Percentiles rank a stretch among this genome's conserved stretches.
phyloP scores from a whole-genome alignment of 176 grass and related monocot genomes.

The Chrysopogon serrulatus region DNA sequence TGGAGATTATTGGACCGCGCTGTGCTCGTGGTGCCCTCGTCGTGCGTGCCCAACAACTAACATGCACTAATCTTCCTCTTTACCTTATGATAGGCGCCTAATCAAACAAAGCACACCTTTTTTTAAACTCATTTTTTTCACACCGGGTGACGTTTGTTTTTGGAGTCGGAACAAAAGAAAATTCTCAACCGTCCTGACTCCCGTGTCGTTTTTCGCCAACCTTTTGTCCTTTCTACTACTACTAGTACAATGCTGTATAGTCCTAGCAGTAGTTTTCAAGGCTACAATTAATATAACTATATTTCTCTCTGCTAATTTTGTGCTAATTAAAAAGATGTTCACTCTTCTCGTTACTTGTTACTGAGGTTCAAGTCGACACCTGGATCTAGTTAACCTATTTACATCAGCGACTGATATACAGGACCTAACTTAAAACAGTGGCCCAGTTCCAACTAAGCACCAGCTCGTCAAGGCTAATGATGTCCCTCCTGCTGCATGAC shows the following conservation, averaged over 20 bases:
- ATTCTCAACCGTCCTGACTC: neutral
- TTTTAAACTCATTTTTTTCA: neutral
- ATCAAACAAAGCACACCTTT: neutral
- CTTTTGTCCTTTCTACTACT: neutral
- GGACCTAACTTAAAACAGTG: conserved; percentile 1
- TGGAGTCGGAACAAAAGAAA: neutral
- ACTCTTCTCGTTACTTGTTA: neutral
- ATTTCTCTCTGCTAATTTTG: neutral
- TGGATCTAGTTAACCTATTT: neutral
- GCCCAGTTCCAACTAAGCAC: conserved; percentile 6
- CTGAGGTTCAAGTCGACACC: neutral
- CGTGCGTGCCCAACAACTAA: neutral
- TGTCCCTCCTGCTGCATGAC: neutral
- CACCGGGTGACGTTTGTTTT: neutral
- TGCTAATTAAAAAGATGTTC: neutral
- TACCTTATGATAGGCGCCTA: neutral
- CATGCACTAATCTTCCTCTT: neutral
- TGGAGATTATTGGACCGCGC: neutral
- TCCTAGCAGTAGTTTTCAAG: neutral
- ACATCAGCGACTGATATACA: neutral
- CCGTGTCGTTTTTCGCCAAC: neutral
- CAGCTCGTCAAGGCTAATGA: neutral
- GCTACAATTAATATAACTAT: neutral
- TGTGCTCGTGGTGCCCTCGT: neutral
- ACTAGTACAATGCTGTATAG: neutral